Evolutionary conservation across 2,329 filamentous ascomycete species (phyloP).

Genomic region (Pseudogymnoascus sp.): DNA sequence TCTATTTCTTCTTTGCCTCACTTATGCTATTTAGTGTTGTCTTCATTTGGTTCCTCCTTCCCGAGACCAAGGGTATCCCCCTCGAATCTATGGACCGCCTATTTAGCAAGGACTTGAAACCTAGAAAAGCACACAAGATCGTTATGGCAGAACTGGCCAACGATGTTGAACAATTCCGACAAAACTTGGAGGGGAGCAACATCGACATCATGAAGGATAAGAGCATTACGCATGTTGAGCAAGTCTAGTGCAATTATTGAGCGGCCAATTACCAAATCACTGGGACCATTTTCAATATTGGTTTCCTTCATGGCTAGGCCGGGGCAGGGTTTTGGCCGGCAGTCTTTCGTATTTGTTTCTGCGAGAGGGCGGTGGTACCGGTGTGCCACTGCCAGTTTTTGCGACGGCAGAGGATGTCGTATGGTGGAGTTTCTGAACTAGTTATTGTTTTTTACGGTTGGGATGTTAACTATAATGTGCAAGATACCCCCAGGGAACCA

Average conservation of each 20-base stretch:
- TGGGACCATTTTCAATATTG: neutral
- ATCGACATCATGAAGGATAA: slow-evolving; percentile 21
- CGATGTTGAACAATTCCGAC: slow-evolving; percentile 22
- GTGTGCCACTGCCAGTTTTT: neutral
- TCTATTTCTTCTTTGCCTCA: slow-evolving; percentile 62
- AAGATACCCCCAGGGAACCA: slow-evolving; percentile 7
- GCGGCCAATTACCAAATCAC: neutral
- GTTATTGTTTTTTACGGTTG: slow-evolving; percentile 6
- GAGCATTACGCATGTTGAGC: slow-evolving; percentile 19
- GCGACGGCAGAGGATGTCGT: neutral
- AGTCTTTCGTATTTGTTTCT: slow-evolving; percentile 2
- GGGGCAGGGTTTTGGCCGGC: neutral
- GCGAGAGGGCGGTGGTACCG: neutral
- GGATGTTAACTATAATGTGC: slow-evolving; percentile 8
- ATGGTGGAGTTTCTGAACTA: slow-evolving; percentile 1
- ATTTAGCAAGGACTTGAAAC: slow-evolving; percentile 35
- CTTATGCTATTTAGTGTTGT: slow-evolving; percentile 50
- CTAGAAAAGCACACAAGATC: slow-evolving; percentile 21
- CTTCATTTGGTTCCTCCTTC: slow-evolving; percentile 56
- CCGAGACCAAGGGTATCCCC: slow-evolving; percentile 59
- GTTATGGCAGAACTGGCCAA: slow-evolving; percentile 22
- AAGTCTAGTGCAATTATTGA: slow-evolving; percentile 12
- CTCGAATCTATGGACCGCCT: slow-evolving; percentile 58
- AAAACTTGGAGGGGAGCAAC: slow-evolving; percentile 20
- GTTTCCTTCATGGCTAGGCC: neutral